These are phyloP conservation scores for Daucus carota DNA, from an alignment of 129 eudicot genomes.

Conservation along the genomic window DH1_v3.0 NC_030388.2:23703001-23703500, in stretches of 20 bases:
- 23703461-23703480: not conserved
- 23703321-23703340: not conserved
- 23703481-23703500: no score
- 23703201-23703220: not conserved
- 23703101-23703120: not conserved
- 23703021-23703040: not conserved
- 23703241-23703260: not conserved
- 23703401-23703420: not conserved
- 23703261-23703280: not conserved
- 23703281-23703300: not conserved
- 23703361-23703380: not conserved
- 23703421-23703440: not conserved
- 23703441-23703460: not conserved
- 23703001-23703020: not conserved
- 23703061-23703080: not conserved
- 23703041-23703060: not conserved
- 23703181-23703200: no score
- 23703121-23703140: not conserved
- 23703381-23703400: not conserved
- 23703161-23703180: not conserved
- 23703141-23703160: no score
- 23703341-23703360: not conserved
- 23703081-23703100: not conserved
- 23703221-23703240: not conserved
- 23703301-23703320: not conserved